phyloP scores from a whole-genome alignment of 106 monocot species.

The Alisma plantagoaquatica region DNA sequence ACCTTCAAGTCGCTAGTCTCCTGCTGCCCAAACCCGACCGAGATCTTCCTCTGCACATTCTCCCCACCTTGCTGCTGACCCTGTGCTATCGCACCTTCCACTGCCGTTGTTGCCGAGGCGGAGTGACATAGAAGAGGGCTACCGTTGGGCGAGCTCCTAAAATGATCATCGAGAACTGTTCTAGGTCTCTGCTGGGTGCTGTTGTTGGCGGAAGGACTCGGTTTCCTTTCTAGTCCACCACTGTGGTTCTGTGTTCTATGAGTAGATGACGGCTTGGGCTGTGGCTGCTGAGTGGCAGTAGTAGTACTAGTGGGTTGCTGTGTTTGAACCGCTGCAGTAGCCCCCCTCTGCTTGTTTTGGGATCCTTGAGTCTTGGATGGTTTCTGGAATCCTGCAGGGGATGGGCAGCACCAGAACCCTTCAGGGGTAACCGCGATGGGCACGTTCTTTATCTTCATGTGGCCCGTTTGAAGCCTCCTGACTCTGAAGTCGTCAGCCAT shows the following conservation, averaged over 20 bases:
- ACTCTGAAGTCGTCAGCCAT: slow-evolving; percentile 9
- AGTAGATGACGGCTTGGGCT: too few species aligned
- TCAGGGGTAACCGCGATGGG: slow-evolving; percentile 13
- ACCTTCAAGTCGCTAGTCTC: slow-evolving; percentile 15
- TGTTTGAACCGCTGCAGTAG: not conserved
- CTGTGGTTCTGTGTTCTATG: not conserved
- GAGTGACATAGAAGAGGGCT: too few species aligned
- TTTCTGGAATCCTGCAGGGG: slow-evolving; percentile 6
- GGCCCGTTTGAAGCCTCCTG: slow-evolving; percentile 2
- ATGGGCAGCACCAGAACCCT: slow-evolving; percentile 21
- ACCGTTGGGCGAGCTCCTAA: too few species aligned
- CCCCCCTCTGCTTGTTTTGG: slow-evolving; percentile 3
- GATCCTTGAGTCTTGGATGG: slow-evolving; percentile 6
- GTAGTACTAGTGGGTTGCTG: too few species aligned
- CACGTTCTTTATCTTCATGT: slow-evolving; percentile 9
- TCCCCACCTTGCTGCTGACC: slow-evolving; percentile 3
- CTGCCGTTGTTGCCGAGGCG: not conserved
- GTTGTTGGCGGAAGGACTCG: not conserved
- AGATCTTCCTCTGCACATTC: slow-evolving; percentile 8
- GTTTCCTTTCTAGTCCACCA: not conserved
- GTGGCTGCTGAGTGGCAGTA: too few species aligned
- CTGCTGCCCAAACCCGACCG: slow-evolving; percentile 11
- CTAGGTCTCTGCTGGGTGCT: not conserved
- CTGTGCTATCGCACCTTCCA: not conserved
- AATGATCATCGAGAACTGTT: too few species aligned